Evolutionary conservation across 371 early-diverging fungal genomes (phyloP), one percentile per base, ranked within the genome.

Genomic region (Rhizopus delemar): DNA sequence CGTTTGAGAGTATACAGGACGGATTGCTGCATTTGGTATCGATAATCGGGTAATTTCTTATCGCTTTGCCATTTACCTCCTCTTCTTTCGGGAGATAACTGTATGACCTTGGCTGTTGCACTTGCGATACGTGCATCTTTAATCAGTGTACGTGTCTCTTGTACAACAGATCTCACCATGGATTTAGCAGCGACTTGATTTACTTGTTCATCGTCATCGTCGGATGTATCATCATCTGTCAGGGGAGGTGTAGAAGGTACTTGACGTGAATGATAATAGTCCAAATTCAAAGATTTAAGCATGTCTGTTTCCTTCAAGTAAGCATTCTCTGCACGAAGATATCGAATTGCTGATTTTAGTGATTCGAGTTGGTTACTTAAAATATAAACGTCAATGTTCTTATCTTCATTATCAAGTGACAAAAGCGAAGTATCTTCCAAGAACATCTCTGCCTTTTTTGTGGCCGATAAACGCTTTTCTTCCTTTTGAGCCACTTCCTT

Each of bases 251-350:
- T 51, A 16, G 51, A 34, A 8, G 55, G 43, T 6, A 16, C 15
- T 45, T 12, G 56, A 41, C 13, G 61, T 51, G 5, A 43, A 62
- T 32, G 22, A 22, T 22, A 22, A 22, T 22, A 38, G 39, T 53
- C 51, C 41, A 75, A 46, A 29, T 77, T 62, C 15, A 84, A 59
- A 15, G 67, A 74, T 41, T 66, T 56, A 61, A 80, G 57, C 1
- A 77, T 70, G n/a, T 82, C 82, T 5, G 70, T 59, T n/a, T 86
- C 78, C 65, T 90, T 90, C 36, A 95, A 67, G 32, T 89, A 82
- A 4, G 90, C 80, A 69, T 94, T 95, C 69, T 95, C 95, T 32
- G 86, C 81, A 36, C 92, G 85, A 57, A 94, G 56, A 68, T 84
- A 92, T 9, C 87, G 79, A 48, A 93, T 69, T 0, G 90, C 90